A percentile compares a stretch with the other conserved stretches of the same genome.
Evolutionary conservation across 192 early-diverging fungal species (phyloP).

Genomic region (Dissophora ornata): DNA sequence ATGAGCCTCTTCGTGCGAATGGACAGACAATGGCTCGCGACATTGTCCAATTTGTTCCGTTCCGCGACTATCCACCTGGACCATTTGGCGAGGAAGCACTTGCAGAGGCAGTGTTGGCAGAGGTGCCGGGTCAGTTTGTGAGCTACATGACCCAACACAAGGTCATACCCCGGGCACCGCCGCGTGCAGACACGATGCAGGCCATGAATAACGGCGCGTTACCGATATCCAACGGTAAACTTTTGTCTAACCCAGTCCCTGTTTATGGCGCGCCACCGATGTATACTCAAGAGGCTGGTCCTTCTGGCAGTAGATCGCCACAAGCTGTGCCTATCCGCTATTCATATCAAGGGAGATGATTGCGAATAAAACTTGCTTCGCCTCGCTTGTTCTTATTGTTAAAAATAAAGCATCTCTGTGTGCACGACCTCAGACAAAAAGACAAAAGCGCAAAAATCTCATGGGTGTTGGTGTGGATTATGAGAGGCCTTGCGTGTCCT

Average conservation of each 20-base stretch:
- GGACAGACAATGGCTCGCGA: constrained; percentile 59
- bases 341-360: background rate
- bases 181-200: constrained; percentile 43
- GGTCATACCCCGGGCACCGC: constrained; percentile 42
- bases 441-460: too few relatives aligned
- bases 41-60: constrained; percentile 72
- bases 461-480: too few relatives aligned
- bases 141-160: constrained; percentile 58
- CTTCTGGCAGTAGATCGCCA: background rate
- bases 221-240: too few relatives aligned
- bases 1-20: constrained; percentile 47
- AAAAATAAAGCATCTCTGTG: too few relatives aligned
- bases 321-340: background rate
- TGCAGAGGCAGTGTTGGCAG: constrained; percentile 65
- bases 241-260: too few relatives aligned
- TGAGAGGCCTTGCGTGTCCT: too few relatives aligned
- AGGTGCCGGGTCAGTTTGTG: constrained; percentile 71
- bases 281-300: background rate
- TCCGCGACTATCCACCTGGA: constrained; percentile 51
- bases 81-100: constrained; percentile 46
- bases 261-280: too few relatives aligned
- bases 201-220: constrained; percentile 41
- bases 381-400: background rate
- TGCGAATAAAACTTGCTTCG: background rate
- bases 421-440: too few relatives aligned